Conservation (phyloP, 345 rosid species). For the Hypericum androsaemum region DNA sequence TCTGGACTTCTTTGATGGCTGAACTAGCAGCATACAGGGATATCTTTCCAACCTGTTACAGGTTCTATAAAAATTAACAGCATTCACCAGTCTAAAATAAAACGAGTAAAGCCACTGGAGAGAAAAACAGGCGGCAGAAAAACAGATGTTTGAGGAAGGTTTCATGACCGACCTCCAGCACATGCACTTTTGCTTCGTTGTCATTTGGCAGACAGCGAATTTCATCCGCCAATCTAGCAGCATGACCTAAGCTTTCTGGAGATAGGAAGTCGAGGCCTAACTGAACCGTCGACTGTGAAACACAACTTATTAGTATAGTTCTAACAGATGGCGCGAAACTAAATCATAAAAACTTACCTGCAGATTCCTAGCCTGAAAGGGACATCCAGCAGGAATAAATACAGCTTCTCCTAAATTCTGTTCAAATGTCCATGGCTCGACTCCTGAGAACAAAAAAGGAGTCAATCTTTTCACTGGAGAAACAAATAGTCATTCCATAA, state of each 20-base stretch:
- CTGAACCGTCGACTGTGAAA: constrained; percentile 78
- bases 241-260: constrained; percentile 84
- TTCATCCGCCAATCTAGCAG: constrained; percentile 69
- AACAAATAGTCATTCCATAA: background rate
- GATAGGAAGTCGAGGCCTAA: constrained; percentile 84
- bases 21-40: constrained; percentile 92
- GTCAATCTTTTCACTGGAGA: background rate
- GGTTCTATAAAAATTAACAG: constrained; percentile 12
- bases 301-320: too few relatives aligned
- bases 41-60: constrained; percentile 78
- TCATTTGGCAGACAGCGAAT: constrained; percentile 76
- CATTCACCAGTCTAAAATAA: background rate
- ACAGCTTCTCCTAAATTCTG: constrained; percentile 77
- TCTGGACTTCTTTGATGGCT: constrained; percentile 92
- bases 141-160: constrained; percentile 6
- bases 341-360: constrained; percentile 33
- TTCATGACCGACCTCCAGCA: constrained; percentile 56
- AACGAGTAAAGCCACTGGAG: background rate
- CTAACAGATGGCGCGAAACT: too few relatives aligned
- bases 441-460: constrained; percentile 37
- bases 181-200: constrained; percentile 77
- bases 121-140: background rate
- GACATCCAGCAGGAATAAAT: constrained; percentile 94
- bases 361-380: constrained; percentile 70
- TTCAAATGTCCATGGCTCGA: constrained; percentile 88